Base-by-base conservation (phyloP, 2,329 filamentous ascomycete species). In the Epichloe typhina region DNA sequence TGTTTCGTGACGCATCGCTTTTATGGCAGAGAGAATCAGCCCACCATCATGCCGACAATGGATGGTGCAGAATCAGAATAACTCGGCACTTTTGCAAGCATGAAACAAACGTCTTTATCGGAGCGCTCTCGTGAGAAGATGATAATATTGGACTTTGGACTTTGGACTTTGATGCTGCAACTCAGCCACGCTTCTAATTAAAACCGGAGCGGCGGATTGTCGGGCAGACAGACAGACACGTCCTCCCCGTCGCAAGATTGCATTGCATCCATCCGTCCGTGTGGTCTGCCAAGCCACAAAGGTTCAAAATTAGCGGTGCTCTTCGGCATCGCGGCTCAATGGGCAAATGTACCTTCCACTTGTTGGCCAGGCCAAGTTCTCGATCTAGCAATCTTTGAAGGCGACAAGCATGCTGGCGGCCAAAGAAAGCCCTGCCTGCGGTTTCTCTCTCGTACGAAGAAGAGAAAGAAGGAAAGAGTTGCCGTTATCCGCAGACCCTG, bases 301-400 rank as follows among this genome's bases (percentile, higher is more conserved):
- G 23, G 23, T 26, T 26, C 23, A 26, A 26, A 48, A 47, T 48
- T 51, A 51, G 50, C n/a, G 12, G 6, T 26, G 23, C 23, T 26
- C 23, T 8, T 51, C 50, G 50, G 50, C 50, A 47, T 36, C 38
- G 38, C 50, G 50, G 45, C 44, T 47, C 45, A 47, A 42, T 42
- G 38, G 31, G 44, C 39, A 43, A 47, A 40, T 44, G 43, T 51
- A 47, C 44, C n/a, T 37, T 31, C 19, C 36, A 41, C 36, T 15
- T 38, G 15, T 9, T 38, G 19, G 37, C 44, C 44, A 38, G 43
- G 44, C 49, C 38, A 46, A 46, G 15, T n/a, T 47, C 49, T 47
- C 15, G 49, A 31, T 33, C 44, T 47, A 47, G 49, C 44, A 19
- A 19, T 7, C 23, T 33, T 3, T 4, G 35, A 33, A 17, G 45